Evolutionary conservation across 2,329 filamentous ascomycete species (phyloP), one percentile per base, ranked within the genome.

Genomic region (Chrysosporium keratinophilum): DNA sequence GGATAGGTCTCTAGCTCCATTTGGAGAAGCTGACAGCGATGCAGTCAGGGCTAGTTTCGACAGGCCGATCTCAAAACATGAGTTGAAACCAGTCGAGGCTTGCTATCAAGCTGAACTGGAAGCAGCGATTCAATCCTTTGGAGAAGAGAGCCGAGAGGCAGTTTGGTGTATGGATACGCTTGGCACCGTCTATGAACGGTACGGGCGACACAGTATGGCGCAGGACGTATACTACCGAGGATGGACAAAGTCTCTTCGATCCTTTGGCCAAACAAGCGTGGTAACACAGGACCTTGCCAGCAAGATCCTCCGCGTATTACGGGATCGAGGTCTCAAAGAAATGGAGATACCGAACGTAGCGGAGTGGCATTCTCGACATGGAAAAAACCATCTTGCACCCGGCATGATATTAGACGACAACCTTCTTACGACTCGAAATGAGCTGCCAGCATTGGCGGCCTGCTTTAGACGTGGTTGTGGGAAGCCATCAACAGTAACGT

Each of bases 121-220:
- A 40, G 17, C 37, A 40, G 37, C 37, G 37, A 40, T 40, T 40
- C 37, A 40, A 40, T 40, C 37, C 37, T 40, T 40, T 49, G 46
- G 46, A 20, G 46, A 49, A 35, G 15, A 49, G 20, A 19, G 31
- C 46, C 31, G n/a, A 12, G 46, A 34, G 19, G 15, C 46, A 31
- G n/a, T 49, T 28, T 49, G 46, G 46, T 17, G 46, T 19, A 49
- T 49, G 46, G 31, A 49, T 35, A 49, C 19, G 7, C 46, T 49
- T 15, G 46, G 46, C 31, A 28, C 20, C 23, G 46, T 49, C 17
- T 49, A 49, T 49, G 46, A 49, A 19, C 20, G 46, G 15, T 49
- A 49, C 46, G 46, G 46, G 20, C 20, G 46, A 35, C 15, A 33
- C 19, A 49, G 1, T n/a, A 49, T 15, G 23, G 46, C 46, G 23